Percentiles rank a stretch among this genome's conserved stretches.
These are phyloP conservation scores for Trametes maxima DNA, from an alignment of 768 basidiomycete species.

Conservation along the genomic window DNA sequence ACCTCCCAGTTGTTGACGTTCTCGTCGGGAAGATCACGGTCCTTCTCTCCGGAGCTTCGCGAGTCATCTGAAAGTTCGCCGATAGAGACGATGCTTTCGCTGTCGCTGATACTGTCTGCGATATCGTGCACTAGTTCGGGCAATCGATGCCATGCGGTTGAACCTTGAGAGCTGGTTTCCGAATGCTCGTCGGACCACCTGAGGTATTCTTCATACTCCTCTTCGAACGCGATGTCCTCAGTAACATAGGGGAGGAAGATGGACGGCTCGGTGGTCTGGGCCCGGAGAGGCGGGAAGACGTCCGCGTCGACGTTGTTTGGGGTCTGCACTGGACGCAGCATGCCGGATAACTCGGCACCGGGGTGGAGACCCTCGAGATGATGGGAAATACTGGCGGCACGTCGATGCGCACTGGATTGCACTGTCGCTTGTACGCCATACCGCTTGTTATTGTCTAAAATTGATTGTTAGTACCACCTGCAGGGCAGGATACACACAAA, in stretches of 20 bases:
- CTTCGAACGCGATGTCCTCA: slow-evolving; percentile 93
- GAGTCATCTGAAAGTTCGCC: slow-evolving; percentile 85
- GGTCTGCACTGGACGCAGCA: slow-evolving; percentile 75
- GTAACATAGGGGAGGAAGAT: slow-evolving; percentile 90
- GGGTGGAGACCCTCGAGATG: slow-evolving; percentile 76
- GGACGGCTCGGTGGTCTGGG: slow-evolving; percentile 80
- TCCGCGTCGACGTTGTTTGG: slow-evolving; percentile 83
- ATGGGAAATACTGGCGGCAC: slow-evolving; percentile 83
- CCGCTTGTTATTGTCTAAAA: slow-evolving; percentile 83
- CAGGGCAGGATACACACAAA: neutral
- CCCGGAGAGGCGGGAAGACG: slow-evolving; percentile 92
- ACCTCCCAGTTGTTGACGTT: slow-evolving; percentile 98
- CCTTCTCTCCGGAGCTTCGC: slow-evolving; percentile 61
- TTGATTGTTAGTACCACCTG: slow-evolving; percentile 7
- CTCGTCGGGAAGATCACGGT: slow-evolving; percentile 67
- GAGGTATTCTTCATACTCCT: slow-evolving; percentile 95
- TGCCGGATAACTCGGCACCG: slow-evolving; percentile 72
- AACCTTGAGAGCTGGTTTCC: slow-evolving; percentile 37
- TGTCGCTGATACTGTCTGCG: slow-evolving; percentile 89
- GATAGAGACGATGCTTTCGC: slow-evolving; percentile 89
- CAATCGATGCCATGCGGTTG: slow-evolving; percentile 82
- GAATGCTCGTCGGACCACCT: slow-evolving; percentile 67
- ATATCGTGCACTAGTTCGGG: slow-evolving; percentile 80
- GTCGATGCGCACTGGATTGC: slow-evolving; percentile 64
- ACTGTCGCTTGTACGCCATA: slow-evolving; percentile 67